Base-by-base conservation (phyloP, 2,329 filamentous ascomycete genomes). In the Sporothrix luriei region DNA sequence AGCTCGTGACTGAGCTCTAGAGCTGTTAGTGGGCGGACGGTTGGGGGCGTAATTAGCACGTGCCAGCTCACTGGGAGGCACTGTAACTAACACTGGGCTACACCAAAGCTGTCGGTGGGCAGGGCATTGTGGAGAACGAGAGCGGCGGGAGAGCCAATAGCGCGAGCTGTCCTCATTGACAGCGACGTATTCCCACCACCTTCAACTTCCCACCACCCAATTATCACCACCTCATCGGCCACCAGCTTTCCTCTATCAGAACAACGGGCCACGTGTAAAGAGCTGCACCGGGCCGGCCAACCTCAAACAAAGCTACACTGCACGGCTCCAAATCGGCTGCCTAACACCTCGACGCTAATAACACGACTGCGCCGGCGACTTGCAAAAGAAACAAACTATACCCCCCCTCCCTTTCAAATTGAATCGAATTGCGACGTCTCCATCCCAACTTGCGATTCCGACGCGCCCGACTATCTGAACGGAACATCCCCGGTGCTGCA, bases 111-210 rank as follows among this genome's bases (percentile, higher is more conserved):
- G 43, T n/a, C 48, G 29, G 40, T 13, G 40, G 40, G 7, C 24
- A n/a, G 40, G 40, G 7, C 24, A n/a, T 21, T 64, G 61, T 64
- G 43, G 61, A 40, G 59, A 13, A 48, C 19, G n/a, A 21, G 33
- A 21, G 38, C 21, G 43, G 29, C 21, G 43, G 21, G 3, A 24
- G 16, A 33, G 61, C 61, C 61, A 64, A 64, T 64, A 29, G 26
- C 61, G 52, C 4, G 16, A 66, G 62, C 62, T 52, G 46, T 14
- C 38, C 61, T 33, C 26, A 26, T 48, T 64, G 61, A 49, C 61
- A 64, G 14, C 61, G 43, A 64, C 61, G 61, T 43, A 64, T 49
- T 64, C 61, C 57, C 43, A 64, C 59, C 43, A 33, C 43, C 2
- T 49, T 48, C 16, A 19, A 48, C 40, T 13, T 13, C 40, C 61